Conservation (phyloP, 345 rosid species). For the Mallotus nudiflorus region DNA sequence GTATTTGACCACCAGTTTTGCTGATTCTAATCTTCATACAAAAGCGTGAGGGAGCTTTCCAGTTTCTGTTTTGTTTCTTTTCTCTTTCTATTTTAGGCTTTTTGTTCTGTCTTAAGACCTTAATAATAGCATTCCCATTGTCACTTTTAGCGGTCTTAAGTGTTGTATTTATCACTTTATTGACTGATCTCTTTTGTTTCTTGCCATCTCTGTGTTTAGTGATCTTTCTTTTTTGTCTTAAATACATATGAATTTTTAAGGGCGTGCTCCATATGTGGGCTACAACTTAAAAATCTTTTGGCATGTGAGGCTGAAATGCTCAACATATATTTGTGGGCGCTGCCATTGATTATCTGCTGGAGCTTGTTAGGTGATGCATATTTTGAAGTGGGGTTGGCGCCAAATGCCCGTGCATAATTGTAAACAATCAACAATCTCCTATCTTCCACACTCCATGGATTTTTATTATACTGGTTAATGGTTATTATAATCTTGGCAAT, state of each 20-base stretch:
- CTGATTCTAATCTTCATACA: neutral
- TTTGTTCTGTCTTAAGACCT: neutral
- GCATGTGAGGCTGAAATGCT: no score
- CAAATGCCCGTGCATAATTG: no score
- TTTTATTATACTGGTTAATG: no score
- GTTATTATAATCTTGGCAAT: no score
- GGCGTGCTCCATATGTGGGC: neutral
- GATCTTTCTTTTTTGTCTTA: no score
- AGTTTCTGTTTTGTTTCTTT: neutral
- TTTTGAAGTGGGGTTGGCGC: no score
- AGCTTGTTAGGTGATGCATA: no score
- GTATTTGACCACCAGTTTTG: neutral
- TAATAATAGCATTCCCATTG: neutral
- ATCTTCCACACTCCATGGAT: no score
- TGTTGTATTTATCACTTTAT: neutral
- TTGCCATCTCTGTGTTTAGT: neutral
- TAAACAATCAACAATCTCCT: no score
- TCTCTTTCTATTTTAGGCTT: neutral
- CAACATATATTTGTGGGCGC: no score
- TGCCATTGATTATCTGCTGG: no score
- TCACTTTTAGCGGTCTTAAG: constrained; percentile 1
- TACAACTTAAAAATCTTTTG: neutral
- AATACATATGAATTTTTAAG: neutral
- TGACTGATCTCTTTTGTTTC: neutral
- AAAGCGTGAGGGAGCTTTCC: neutral